Evolutionary conservation across 352 stramenopile species (phyloP).

Genomic region (Pythium biforme): DNA sequence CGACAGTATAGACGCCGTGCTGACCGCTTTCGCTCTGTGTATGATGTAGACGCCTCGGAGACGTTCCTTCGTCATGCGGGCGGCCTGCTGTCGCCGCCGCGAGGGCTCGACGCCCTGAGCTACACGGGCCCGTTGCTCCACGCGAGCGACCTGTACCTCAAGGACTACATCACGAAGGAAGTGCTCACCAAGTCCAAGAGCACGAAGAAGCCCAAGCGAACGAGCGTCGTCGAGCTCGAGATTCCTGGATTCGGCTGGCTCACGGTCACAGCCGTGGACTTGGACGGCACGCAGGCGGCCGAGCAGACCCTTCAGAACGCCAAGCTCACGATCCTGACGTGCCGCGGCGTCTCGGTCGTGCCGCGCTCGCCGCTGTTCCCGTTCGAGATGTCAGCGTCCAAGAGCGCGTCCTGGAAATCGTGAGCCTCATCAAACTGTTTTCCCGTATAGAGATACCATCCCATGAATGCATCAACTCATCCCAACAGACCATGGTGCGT

Average conservation of each 20-base stretch:
- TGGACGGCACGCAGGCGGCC: slow-evolving; percentile 70
- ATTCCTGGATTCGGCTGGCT: slow-evolving; percentile 82
- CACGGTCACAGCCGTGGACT: slow-evolving; percentile 69
- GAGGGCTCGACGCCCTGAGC: slow-evolving; percentile 73
- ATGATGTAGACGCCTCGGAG: slow-evolving; percentile 52
- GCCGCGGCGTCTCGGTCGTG: slow-evolving; percentile 52
- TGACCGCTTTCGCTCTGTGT: not conserved
- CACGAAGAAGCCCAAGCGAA: slow-evolving; percentile 75
- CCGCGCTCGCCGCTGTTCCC: slow-evolving; percentile 70
- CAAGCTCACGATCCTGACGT: slow-evolving; percentile 66
- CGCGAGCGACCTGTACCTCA: slow-evolving; percentile 58
- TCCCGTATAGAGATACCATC: not conserved
- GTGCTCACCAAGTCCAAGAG: slow-evolving; percentile 70
- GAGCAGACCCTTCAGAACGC: slow-evolving; percentile 59
- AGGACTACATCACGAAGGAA: slow-evolving; percentile 67
- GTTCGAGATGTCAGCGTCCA: slow-evolving; percentile 77
- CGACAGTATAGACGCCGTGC: no score
- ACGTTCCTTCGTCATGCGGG: slow-evolving; percentile 81
- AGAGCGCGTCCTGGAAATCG: slow-evolving; percentile 74
- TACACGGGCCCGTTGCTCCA: slow-evolving; percentile 63
- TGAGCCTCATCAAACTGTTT: slow-evolving; percentile 19
- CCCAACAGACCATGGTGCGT: no score
- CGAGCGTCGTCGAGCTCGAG: slow-evolving; percentile 74
- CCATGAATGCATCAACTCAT: no score
- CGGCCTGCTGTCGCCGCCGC: slow-evolving; percentile 70